Evolutionary conservation across 1,139 yeast genomes (phyloP), one percentile per base, ranked within the genome.

Genomic region (Wickerhamomyces sp.): DNA sequence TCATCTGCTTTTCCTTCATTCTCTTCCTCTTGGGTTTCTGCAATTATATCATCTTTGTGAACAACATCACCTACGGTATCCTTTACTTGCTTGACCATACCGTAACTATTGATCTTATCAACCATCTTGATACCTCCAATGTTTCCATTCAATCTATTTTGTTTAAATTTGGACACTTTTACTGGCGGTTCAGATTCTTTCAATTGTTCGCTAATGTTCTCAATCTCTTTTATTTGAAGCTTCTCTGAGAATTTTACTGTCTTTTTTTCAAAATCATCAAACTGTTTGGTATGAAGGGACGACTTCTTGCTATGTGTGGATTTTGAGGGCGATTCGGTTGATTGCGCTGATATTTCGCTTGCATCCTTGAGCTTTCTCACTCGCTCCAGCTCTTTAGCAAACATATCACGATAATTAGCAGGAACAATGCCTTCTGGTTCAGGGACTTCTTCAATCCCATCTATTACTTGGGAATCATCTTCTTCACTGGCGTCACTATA

Each of bases 161-260:
- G 42, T 26, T 36, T 45, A 36, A 48, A 48, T 25, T 33, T 46
- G 1, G 52, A 47, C 2, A 44, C 34, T 18, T 36, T 44, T 6
- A 14, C 12, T 11, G 32, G 32, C 6, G 8, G 23, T 19, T 35
- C 32, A 6, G 32, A 34, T 9, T 37, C 35, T 20, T 38, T 66
- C 34, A 72, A 48, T 31, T 67, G 64, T 23, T 66, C 70, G 47
- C 78, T 72, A 5, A 76, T 61, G 45, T 74, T 71, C 30, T 74
- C 81, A 26, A 77, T 61, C 40, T 75, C 76, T 36, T 73, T 75
- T 11, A 77, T 66, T 31, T 75, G 71, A 29, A 74, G 58, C 2
- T 59, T 57, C 3, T 64, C 62, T 1, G 75, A 64, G 57, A 76
- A 77, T 17, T 66, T 57, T 8, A 76, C 83, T 2, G 70, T 57